Conservation (phyloP, 2,329 filamentous ascomycete species). For the Fusarium dlaminii region DNA sequence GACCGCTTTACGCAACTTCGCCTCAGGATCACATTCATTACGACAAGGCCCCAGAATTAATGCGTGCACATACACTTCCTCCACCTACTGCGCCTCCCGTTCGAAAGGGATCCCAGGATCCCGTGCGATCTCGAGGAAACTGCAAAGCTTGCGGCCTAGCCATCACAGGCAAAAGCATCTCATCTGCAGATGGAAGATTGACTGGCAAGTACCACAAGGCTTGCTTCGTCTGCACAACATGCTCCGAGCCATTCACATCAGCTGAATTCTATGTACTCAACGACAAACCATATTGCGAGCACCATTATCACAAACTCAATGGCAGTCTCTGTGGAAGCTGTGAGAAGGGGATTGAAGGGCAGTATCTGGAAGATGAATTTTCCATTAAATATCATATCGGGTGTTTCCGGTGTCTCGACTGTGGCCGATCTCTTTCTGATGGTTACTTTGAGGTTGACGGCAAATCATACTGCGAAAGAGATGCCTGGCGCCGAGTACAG, state of each 20-base stretch:
- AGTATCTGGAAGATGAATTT: constrained; percentile 86
- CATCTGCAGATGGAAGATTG: constrained; percentile 89
- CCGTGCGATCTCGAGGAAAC: constrained; percentile 69
- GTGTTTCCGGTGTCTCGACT: constrained; percentile 88
- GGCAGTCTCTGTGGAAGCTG: constrained; percentile 85
- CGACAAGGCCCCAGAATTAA: constrained; percentile 20
- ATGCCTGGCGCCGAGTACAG: constrained; percentile 72
- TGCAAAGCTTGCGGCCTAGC: constrained; percentile 83
- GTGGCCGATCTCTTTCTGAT: constrained; percentile 75
- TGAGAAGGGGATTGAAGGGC: constrained; percentile 87
- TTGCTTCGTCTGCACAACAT: constrained; percentile 92
- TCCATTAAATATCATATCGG: constrained; percentile 83
- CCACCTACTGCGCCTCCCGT: constrained; percentile 32
- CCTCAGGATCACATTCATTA: constrained; percentile 24
- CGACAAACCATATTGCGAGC: constrained; percentile 89
- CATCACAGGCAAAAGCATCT: constrained; percentile 92
- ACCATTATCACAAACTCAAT: constrained; percentile 92
- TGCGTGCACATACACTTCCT: constrained; percentile 8
- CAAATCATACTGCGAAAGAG: constrained; percentile 83
- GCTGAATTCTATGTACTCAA: constrained; percentile 91
- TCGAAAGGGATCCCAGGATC: constrained; percentile 52
- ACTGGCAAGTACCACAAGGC: constrained; percentile 94
- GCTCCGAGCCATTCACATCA: constrained; percentile 81
- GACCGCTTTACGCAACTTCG: constrained; percentile 29
- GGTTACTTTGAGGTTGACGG: constrained; percentile 93